Conservation (phyloP, 768 basidiomycete genomes). For the Russula compacta region DNA sequence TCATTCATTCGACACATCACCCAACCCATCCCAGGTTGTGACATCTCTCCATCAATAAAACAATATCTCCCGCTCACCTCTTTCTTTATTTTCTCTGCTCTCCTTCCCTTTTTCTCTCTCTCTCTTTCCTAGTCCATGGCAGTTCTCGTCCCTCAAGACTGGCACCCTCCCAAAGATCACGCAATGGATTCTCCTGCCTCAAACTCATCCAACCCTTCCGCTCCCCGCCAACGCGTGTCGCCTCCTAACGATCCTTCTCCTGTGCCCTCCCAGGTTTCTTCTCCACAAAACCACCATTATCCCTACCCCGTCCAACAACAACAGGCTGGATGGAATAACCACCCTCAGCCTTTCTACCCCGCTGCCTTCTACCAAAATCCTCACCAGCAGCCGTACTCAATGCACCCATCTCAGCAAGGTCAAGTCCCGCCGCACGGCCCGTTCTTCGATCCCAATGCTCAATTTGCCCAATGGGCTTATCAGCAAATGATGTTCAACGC, state of each 20-base stretch:
- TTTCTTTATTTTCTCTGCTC: background rate
- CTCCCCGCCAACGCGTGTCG: constrained; percentile 50
- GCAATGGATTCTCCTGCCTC: constrained; percentile 46
- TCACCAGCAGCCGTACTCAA: constrained; percentile 49
- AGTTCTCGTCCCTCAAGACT: constrained; percentile 69
- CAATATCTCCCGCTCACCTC: background rate
- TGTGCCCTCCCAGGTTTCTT: constrained; percentile 25
- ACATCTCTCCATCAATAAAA: constrained; percentile 3
- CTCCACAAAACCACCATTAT: constrained; percentile 39
- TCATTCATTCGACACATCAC: constrained; percentile 1
- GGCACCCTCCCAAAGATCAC: constrained; percentile 57
- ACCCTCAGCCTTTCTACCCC: constrained; percentile 68
- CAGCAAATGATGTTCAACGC: constrained; percentile 83
- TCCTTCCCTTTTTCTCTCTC: background rate
- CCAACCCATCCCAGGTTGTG: background rate
- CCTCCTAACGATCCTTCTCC: constrained; percentile 45
- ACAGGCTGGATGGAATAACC: constrained; percentile 62
- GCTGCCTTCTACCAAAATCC: constrained; percentile 62
- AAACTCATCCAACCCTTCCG: constrained; percentile 30
- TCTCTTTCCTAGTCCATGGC: constrained; percentile 46
- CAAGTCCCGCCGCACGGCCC: constrained; percentile 42
- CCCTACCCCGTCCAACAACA: constrained; percentile 67
- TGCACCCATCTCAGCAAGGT: constrained; percentile 29
- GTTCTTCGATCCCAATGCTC: constrained; percentile 73
- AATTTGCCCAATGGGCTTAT: constrained; percentile 82